Conservation (phyloP, 129 eudicot genomes). For the Mikania micrantha region DNA sequence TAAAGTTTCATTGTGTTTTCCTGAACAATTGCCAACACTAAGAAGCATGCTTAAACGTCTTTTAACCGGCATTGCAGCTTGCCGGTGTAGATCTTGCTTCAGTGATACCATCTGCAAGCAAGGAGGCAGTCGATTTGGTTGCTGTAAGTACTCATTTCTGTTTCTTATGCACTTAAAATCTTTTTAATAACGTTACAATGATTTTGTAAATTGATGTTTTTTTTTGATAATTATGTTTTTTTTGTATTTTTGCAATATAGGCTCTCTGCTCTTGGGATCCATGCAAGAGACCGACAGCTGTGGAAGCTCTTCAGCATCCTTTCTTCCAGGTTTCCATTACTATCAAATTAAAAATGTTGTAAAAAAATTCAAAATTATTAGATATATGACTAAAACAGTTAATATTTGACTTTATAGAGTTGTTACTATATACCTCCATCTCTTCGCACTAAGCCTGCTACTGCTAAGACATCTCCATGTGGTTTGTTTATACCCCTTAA, state of each 20-base stretch:
- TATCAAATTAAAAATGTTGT: neutral
- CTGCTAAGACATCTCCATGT: conserved; percentile 58
- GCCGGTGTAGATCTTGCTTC: conserved; percentile 62
- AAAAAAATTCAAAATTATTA: no score
- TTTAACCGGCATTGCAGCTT: conserved; percentile 36
- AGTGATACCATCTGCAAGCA: conserved; percentile 69
- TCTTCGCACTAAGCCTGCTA: conserved; percentile 57
- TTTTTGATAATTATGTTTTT: neutral
- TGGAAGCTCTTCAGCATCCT: conserved; percentile 89
- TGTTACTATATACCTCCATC: conserved; percentile 89
- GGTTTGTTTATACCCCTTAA: conserved; percentile 26
- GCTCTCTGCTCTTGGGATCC: conserved; percentile 97
- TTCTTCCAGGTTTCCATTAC: conserved; percentile 67
- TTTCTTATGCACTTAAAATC: neutral
- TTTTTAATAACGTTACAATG: neutral
- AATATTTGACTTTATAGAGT: conserved; percentile 37
- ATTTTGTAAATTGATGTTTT: neutral
- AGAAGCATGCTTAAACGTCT: no score
- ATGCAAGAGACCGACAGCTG: conserved; percentile 79
- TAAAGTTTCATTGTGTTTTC: no score
- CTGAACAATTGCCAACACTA: no score
- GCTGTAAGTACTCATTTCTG: conserved; percentile 33
- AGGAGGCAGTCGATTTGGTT: conserved; percentile 63
- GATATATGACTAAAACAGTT: neutral
- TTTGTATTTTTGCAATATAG: conserved; percentile 29